Evolutionary conservation across 768 basidiomycete species (phyloP), one percentile per base, ranked within the genome.

Genomic region (Collybia nuda): DNA sequence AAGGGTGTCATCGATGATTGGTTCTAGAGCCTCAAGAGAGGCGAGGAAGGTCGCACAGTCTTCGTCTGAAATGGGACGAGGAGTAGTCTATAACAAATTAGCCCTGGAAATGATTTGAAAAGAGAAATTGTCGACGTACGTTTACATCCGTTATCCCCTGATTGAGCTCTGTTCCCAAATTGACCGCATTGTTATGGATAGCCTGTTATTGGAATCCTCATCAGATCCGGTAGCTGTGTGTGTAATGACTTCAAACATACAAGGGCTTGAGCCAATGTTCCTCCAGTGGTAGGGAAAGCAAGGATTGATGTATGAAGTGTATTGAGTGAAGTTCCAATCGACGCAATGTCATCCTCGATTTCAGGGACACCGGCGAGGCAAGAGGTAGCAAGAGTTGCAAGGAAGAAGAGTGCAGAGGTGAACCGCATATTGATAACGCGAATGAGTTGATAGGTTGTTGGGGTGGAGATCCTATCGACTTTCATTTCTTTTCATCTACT

Each of bases 161-260:
- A 44, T 65, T 54, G n/a, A 70, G 29, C 4, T 64, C 35, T 14
- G 51, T 55, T 7, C 47, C 52, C 7, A 68, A 48, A 37, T 28
- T 54, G 2, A 47, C 56, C 4, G 69, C 62, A 44, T 52, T 56
- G 9, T 47, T 66, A 59, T 71, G 71, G 52, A 73, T 67, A 3
- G 53, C 45, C 71, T 72, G 17, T 2, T 48, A 36, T 1, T 26
- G 7, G 24, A 4, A 26, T 7, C 4, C 24, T 6, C 32, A 14
- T 32, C 32, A 14, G 7, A 14, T 32, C 9, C 11, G 28, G 7
- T 28, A 40, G 23, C n/a, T 9, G 42, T 28, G 6, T 22, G 23
- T 15, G 19, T 9, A 19, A 18, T 11, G 35, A 6, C 12, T 11
- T 19, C 23, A 5, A 8, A 35, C 58, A 15, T 43, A 73, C 69